phyloP scores from a whole-genome alignment of 768 basidiomycete genomes.

The Boletus rufocinnamomeus region DNA sequence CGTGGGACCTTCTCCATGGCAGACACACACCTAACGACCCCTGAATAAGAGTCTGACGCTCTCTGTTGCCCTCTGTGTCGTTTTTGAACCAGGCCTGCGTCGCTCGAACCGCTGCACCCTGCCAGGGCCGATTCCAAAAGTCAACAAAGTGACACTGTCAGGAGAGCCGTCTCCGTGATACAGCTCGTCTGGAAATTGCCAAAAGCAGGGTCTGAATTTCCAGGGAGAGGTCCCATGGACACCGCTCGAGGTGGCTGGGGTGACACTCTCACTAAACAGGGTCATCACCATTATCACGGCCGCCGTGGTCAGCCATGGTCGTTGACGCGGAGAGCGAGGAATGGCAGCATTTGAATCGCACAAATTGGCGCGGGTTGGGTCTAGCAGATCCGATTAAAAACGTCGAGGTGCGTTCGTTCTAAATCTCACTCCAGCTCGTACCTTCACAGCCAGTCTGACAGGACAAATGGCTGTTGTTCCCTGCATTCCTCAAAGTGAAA shows the following conservation, averaged over 20 bases:
- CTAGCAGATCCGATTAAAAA: conserved; percentile 89
- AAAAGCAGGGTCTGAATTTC: no score
- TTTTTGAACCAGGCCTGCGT: background rate
- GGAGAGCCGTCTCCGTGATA: no score
- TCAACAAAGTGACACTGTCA: background rate
- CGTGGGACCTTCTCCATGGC: background rate
- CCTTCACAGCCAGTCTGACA: conserved; percentile 33
- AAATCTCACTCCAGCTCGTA: background rate
- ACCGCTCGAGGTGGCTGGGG: background rate
- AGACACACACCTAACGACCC: background rate
- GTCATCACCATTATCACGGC: background rate
- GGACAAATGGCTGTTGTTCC: conserved; percentile 99
- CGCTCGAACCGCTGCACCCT: background rate
- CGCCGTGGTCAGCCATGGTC: conserved; percentile 7
- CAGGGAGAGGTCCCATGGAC: background rate
- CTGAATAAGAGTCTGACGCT: background rate
- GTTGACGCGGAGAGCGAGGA: conserved; percentile 40
- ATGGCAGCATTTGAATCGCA: conserved; percentile 58
- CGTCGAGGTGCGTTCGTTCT: conserved; percentile 69
- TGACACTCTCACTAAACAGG: background rate
- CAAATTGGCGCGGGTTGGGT: conserved; percentile 74
- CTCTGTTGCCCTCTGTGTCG: background rate
- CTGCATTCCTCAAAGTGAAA: conserved; percentile 96
- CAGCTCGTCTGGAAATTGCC: background rate
- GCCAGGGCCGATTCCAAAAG: background rate